Evolutionary conservation across 1,139 yeast genomes (phyloP), one percentile per base, ranked within the genome.

Genomic region (Arxiozyma heterogenica): DNA sequence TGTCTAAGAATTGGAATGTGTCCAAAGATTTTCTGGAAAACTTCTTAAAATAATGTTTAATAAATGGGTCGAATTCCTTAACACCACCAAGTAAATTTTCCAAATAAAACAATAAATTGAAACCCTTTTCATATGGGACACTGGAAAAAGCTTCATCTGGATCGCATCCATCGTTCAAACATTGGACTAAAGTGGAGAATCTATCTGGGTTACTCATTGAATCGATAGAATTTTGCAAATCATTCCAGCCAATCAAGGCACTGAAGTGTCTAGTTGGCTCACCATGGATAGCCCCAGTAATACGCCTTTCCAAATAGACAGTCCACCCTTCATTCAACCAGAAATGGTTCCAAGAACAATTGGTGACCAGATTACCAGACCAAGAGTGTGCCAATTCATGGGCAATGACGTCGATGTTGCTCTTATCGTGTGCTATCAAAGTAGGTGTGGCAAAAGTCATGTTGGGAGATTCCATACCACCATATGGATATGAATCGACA

Each of bases 281-380:
- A 45, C 95, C 96, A 64, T 87, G 87, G 41, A 88, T 71, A 7
- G 78, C 80, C 39, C 87, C 96, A 47, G 83, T 74, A 58, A 90
- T 90, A 63, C 96, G 77, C 68, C 97, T 80, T 70, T 90, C 96
- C 44, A 90, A 71, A 67, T 89, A 90, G 30, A 90, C 96, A 18
- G 96, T 88, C 96, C 96, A 89, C 45, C 97, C 97, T 73, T 90
- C 97, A 67, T 90, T 90, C 60, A 90, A 77, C 95, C 96, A 90
- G 69, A 90, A 88, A 71, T 89, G 96, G 68, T 87, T 93, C 94
- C 96, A 89, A 0, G 93, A 84, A 63, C 86, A 82, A 71, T 87
- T 89, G 46, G 96, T 89, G 50, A 89, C 95, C 61, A 89, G 76
- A 68, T 89, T 89, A 49, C 96, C 96, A 3, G 89, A 80, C 95